A percentile compares a stretch with the other conserved stretches of the same genome.
These are phyloP conservation scores for Cucurbita maxima DNA, from an alignment of 306 rosid genomes.

Conservation along the genomic window DNA sequence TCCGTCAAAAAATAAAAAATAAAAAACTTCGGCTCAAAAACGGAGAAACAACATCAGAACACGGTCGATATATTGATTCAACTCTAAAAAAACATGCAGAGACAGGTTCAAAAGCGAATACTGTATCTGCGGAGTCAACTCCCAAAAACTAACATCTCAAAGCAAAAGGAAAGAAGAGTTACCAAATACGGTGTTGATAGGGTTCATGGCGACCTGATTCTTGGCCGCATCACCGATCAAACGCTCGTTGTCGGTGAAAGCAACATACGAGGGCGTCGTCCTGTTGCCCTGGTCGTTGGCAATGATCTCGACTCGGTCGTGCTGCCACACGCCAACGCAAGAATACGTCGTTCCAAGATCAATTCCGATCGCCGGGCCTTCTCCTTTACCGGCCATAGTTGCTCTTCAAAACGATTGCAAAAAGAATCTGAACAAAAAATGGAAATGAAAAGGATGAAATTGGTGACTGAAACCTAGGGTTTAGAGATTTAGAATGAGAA, in stretches of 20 bases:
- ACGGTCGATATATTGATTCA: background rate
- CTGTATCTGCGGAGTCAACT: background rate
- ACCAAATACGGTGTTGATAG: conserved; percentile 55
- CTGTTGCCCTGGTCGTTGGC: conserved; percentile 59
- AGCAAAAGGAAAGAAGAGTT: background rate
- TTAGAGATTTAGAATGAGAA: background rate
- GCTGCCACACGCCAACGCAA: conserved; percentile 62
- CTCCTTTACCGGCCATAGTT: conserved; percentile 47
- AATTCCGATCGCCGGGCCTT: conserved; percentile 53
- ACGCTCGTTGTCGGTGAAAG: conserved; percentile 37
- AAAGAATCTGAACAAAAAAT: background rate
- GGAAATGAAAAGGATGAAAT: background rate
- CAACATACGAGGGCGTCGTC: conserved; percentile 54
- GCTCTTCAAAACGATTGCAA: background rate
- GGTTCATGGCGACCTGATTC: conserved; percentile 72
- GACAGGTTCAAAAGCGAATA: background rate
- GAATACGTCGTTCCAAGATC: conserved; percentile 60
- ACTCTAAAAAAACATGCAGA: background rate
- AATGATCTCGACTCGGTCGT: conserved; percentile 52
- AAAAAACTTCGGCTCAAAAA: background rate
- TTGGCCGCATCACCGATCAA: conserved; percentile 59
- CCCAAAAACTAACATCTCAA: background rate
- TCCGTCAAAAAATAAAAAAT: background rate
- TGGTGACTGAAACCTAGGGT: background rate
- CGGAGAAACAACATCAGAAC: background rate